Evolutionary conservation across 1,139 yeast genomes (phyloP), one percentile per base, ranked within the genome.

Genomic region (Taiozyma sp.): DNA sequence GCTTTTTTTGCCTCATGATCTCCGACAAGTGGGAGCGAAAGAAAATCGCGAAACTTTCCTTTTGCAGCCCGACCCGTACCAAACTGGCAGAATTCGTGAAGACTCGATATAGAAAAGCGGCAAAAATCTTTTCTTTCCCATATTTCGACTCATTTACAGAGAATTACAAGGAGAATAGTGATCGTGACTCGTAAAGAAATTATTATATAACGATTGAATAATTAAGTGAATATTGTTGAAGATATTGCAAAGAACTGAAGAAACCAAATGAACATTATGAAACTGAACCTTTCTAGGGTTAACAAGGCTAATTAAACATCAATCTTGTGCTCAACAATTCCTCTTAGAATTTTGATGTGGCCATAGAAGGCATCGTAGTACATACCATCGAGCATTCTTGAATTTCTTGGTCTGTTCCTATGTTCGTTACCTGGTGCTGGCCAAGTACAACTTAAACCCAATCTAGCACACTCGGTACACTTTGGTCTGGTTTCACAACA

Each of bases 401-500:
- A 71, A 50, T 75, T 78, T 63, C 76, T 78, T 28, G 78, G 74
- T 61, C 74, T 67, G 64, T 71, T 63, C 56, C 73, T 74, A 50
- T 76, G 71, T 56, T 77, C 83, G 40, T 67, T 65, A 4, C 82
- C 83, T 1, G 82, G 80, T 6, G 58, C 51, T 4, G 84, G 83
- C 74, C 82, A 80, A 28, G 68, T 69, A 63, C 91, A 84, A 34
- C 71, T 74, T 47, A 82, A 72, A 2, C 75, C 71, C 32, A 84
- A 66, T 52, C 91, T 67, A 7, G 62, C 53, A 65, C 91, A 84
- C 51, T 84, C 88, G 0, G 71, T 64, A 61, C 93, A 86, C 3
- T 64, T 62, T 3, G 93, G 93, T 51, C 73, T 74, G 1, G 65
- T 65, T 63, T 86, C 93, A 61, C 85, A 82, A 61, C 93, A 86